Conservation (phyloP, 2,329 filamentous ascomycete genomes). For the Botrytis sinoallii region DNA sequence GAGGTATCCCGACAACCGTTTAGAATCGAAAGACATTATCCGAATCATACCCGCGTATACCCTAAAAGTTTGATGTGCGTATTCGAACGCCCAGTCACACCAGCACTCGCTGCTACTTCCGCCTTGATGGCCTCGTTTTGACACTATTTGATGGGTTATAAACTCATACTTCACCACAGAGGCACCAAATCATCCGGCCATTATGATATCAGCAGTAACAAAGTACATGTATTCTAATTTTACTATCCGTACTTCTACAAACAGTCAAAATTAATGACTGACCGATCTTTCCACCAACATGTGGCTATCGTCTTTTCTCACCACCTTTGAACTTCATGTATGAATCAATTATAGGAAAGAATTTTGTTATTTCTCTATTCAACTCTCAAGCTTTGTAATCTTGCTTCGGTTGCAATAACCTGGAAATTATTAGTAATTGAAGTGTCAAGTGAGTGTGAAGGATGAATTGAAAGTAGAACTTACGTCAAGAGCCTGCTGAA, state of each 20-base stretch:
- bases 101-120: background rate
- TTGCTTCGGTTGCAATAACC: slow-evolving; percentile 87
- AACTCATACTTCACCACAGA: background rate
- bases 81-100: background rate
- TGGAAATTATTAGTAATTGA: slow-evolving; percentile 39
- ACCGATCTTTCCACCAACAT: background rate
- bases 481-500: slow-evolving; percentile 93
- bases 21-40: background rate
- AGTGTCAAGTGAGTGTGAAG: background rate
- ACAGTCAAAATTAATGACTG: slow-evolving; percentile 4
- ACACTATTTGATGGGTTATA: background rate
- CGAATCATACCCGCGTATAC: background rate
- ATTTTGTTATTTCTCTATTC: slow-evolving; percentile 51
- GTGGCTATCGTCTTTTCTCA: background rate
- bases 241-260: slow-evolving; percentile 15
- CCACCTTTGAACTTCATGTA: slow-evolving; percentile 22
- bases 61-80: background rate
- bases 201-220: background rate
- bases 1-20: too few relatives aligned
- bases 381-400: slow-evolving; percentile 81
- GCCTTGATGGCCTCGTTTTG: background rate
- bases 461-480: slow-evolving; percentile 42
- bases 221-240: slow-evolving; percentile 16
- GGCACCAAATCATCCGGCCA: background rate
- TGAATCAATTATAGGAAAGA: slow-evolving; percentile 27